Evolutionary conservation across 2,329 filamentous ascomycete species (phyloP), one percentile per base, ranked within the genome.

Genomic region (Scedosporium boydii): DNA sequence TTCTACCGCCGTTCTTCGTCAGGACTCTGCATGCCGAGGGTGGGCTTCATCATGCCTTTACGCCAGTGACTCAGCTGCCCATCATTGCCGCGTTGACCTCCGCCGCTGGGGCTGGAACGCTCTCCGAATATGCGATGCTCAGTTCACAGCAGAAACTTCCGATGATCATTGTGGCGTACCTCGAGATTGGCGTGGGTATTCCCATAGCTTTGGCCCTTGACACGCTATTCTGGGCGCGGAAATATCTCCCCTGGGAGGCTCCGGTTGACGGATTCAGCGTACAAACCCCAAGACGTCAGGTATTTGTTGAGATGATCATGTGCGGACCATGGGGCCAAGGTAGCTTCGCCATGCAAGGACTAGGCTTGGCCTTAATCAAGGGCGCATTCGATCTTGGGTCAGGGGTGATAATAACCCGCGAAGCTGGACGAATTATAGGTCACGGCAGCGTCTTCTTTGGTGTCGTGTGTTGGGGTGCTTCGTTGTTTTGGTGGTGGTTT

Each of bases 401-500:
- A 0, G 67, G 66, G 0, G 70, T 76, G 16, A 63, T 67, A 12
- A 51, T 78, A 4, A 71, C 73, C 0, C 68, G 66, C 1, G 62
- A 69, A 3, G 74, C 75, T 1, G 73, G 73, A 0, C 62, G 46
- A 1, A 65, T 70, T 0, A 66, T 78, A 6, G 72, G 68, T 0
- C 69, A 68, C 21, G 64, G 68, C 4, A 77, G 76, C 44, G 69
- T 74, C 42, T 72, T 78, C 34, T 65, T 69, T 0, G 76, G 74
- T 0, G 60, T 79, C 34, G 55, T 77, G 16, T 66, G 69, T n/a
- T 77, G 74, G 71, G 76, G 76, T 0, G 72, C 74, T 56, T 73
- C 70, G 0, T 71, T 73, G 3, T 76, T 78, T 46, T 78, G 75
- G 76, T 75, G 74, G 72, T 63, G 67, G n/a, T 74, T 78, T 63